Evolutionary conservation across 2,329 filamentous ascomycete genomes (phyloP).

Genomic region (Aureobasidium sp.): DNA sequence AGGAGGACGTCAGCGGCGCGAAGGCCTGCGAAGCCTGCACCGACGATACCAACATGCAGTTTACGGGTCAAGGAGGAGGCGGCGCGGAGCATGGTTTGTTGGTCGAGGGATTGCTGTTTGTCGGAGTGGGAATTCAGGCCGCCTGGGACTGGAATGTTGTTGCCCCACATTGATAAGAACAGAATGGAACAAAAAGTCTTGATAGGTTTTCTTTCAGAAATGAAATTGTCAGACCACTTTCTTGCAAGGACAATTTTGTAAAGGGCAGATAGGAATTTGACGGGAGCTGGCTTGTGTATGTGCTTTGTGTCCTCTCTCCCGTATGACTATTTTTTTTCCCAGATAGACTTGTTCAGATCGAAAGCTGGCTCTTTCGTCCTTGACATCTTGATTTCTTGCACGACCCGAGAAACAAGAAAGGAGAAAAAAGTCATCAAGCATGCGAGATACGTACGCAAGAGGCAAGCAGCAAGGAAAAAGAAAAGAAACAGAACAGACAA

Average conservation of each 20-base stretch:
- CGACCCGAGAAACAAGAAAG: neutral
- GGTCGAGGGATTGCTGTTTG: neutral
- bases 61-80: neutral
- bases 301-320: too few relatives aligned
- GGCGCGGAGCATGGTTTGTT: conserved; percentile 7
- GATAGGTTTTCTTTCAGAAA: neutral
- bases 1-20: conserved; percentile 63
- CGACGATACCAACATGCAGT: conserved; percentile 53
- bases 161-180: conserved; percentile 8
- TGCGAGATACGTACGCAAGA: neutral
- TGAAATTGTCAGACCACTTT: neutral
- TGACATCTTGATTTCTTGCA: neutral
- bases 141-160: conserved; percentile 12
- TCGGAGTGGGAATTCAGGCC: neutral
- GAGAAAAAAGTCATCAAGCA: neutral
- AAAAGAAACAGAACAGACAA: too few relatives aligned
- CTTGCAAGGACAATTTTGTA: too few relatives aligned
- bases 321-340: too few relatives aligned
- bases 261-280: too few relatives aligned
- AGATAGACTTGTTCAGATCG: too few relatives aligned
- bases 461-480: too few relatives aligned
- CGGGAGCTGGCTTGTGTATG: too few relatives aligned
- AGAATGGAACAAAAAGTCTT: neutral
- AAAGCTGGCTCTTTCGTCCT: too few relatives aligned
- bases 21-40: conserved; percentile 64